Evolutionary conservation across 1,284 basidiomycete genomes (phyloP).

Genomic region (Leccinum pachyderme): DNA sequence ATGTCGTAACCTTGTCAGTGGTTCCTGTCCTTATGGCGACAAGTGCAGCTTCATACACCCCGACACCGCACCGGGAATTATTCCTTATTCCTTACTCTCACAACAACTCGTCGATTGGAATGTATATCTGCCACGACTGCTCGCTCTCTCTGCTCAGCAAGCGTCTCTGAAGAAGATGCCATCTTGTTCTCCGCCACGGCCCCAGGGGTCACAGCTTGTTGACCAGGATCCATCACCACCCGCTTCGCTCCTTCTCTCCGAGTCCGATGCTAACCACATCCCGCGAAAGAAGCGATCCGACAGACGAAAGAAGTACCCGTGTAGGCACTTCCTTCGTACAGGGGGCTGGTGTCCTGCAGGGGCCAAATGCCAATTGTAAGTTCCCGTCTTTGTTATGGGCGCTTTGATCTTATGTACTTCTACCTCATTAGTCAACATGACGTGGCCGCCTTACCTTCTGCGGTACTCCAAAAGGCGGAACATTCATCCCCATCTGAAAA

Average conservation of each 20-base stretch:
- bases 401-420: slow-evolving; percentile 1
- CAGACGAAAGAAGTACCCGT: slow-evolving; percentile 38
- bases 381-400: neutral
- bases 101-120: slow-evolving; percentile 20
- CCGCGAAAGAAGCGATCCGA: slow-evolving; percentile 11
- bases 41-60: slow-evolving; percentile 35
- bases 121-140: slow-evolving; percentile 14
- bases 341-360: slow-evolving; percentile 46
- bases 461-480: slow-evolving; percentile 2
- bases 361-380: slow-evolving; percentile 46
- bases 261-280: slow-evolving; percentile 15
- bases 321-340: slow-evolving; percentile 42
- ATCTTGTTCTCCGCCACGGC: neutral
- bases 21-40: slow-evolving; percentile 28
- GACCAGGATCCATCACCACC: slow-evolving; percentile 16
- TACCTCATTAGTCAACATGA: slow-evolving; percentile 40
- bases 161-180: slow-evolving; percentile 1
- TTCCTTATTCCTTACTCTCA: slow-evolving; percentile 8
- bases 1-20: slow-evolving; percentile 28
- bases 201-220: slow-evolving; percentile 12
- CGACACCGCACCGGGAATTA: slow-evolving; percentile 6
- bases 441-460: slow-evolving; percentile 11
- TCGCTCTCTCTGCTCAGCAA: slow-evolving; percentile 15
- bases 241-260: slow-evolving; percentile 24
- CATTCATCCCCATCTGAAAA: slow-evolving; percentile 1